phyloP scores from a whole-genome alignment of 1,284 basidiomycete genomes.

The Neonothopanus nambi region DNA sequence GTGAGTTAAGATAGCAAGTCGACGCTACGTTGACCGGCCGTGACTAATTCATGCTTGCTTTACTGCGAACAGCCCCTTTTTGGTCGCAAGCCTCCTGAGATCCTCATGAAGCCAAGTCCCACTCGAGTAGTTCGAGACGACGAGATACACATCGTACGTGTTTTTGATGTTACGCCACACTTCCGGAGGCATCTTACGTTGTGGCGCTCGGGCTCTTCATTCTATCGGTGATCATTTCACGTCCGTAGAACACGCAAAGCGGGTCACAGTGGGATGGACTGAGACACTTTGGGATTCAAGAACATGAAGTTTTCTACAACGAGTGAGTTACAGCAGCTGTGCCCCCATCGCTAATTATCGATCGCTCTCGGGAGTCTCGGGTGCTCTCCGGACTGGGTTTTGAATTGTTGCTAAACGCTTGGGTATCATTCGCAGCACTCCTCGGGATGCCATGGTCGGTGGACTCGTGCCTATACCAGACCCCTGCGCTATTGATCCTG shows the following conservation, averaged over 20 bases:
- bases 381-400: no score
- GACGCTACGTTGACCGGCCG: no score
- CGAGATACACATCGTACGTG: slow-evolving; percentile 59
- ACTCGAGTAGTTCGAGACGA: slow-evolving; percentile 50
- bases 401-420: background rate
- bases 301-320: slow-evolving; percentile 64
- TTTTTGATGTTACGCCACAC: background rate
- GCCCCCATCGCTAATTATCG: slow-evolving; percentile 3
- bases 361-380: background rate
- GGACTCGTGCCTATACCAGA: slow-evolving; percentile 52
- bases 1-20: slow-evolving; percentile 30
- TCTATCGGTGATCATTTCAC: background rate
- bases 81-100: slow-evolving; percentile 51
- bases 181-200: background rate
- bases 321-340: slow-evolving; percentile 39
- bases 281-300: slow-evolving; percentile 57
- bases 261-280: slow-evolving; percentile 78
- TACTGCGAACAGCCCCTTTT: slow-evolving; percentile 50
- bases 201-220: background rate
- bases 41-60: background rate
- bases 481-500: slow-evolving; percentile 50
- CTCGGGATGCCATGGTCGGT: slow-evolving; percentile 40
- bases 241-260: slow-evolving; percentile 66
- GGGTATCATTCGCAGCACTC: slow-evolving; percentile 38
- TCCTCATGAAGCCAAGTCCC: slow-evolving; percentile 38